Evolutionary conservation across 306 rosid genomes (phyloP).

Genomic region (Vicia sativa): DNA sequence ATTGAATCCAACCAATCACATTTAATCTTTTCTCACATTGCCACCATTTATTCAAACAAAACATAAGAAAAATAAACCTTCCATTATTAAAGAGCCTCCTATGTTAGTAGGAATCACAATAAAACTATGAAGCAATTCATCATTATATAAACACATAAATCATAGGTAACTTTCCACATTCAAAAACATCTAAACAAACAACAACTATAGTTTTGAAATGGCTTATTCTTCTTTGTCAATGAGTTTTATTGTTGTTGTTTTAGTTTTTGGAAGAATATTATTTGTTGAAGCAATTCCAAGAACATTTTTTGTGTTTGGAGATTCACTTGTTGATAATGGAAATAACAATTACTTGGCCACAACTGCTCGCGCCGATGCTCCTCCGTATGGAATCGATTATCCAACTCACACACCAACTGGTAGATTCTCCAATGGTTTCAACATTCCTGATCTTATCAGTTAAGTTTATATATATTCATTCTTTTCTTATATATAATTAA

Average conservation of each 20-base stretch:
- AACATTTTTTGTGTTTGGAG: slow-evolving; percentile 82
- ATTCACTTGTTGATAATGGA: slow-evolving; percentile 80
- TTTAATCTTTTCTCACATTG: slow-evolving; percentile 30
- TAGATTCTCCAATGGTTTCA: slow-evolving; percentile 77
- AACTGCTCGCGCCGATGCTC: slow-evolving; percentile 72
- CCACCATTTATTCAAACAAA: slow-evolving; percentile 31
- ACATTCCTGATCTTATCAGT: slow-evolving; percentile 84
- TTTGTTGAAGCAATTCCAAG: slow-evolving; percentile 37
- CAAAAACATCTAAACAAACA: not conserved
- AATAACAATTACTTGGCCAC: slow-evolving; percentile 76
- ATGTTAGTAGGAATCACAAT: slow-evolving; percentile 17
- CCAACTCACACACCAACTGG: slow-evolving; percentile 71
- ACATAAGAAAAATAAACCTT: not conserved
- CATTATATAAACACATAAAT: slow-evolving; percentile 40
- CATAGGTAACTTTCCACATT: not conserved
- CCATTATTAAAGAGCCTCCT: slow-evolving; percentile 40
- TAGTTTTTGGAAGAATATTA: slow-evolving; percentile 15
- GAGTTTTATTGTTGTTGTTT: not conserved
- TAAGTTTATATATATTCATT: not conserved
- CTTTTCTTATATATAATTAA: no score
- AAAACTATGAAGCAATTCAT: not conserved
- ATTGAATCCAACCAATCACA: slow-evolving; percentile 31
- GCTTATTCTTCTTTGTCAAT: not conserved
- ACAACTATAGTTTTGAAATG: slow-evolving; percentile 26
- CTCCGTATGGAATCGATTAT: slow-evolving; percentile 79